Conservation (phyloP, 1,284 basidiomycete genomes). For the Ganoderma meredithae region DNA sequence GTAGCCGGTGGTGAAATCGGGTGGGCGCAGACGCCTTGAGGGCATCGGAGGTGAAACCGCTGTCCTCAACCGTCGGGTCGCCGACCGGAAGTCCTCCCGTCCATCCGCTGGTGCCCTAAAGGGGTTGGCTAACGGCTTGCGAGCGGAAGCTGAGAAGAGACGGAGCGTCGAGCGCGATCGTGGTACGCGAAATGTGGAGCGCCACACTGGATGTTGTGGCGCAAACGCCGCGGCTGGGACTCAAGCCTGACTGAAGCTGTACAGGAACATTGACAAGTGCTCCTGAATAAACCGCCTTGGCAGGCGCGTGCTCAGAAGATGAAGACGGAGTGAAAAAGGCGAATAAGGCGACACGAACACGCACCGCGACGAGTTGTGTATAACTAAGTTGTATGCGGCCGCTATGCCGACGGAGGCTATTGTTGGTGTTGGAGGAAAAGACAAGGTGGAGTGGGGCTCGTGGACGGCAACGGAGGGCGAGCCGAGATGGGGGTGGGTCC, state of each 20-base stretch:
- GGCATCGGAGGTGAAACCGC: neutral
- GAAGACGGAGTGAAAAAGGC: neutral
- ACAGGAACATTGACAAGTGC: neutral
- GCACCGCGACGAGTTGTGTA: neutral
- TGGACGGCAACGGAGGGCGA: neutral
- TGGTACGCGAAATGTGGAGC: neutral
- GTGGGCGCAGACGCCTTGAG: neutral
- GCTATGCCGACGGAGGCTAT: slow-evolving; percentile 4
- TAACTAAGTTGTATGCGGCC: neutral
- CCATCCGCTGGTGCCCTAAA: neutral
- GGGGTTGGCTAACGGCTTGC: neutral
- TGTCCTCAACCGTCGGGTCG: neutral
- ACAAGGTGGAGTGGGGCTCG: neutral
- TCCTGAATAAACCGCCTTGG: neutral
- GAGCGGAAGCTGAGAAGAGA: slow-evolving; percentile 5
- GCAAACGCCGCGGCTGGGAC: neutral
- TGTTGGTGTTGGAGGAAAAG: slow-evolving; percentile 3
- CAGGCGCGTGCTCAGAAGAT: neutral
- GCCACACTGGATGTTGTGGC: neutral
- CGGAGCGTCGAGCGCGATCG: neutral
- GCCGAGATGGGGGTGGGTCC: neutral
- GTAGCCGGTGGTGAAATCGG: neutral
- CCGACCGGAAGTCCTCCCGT: neutral
- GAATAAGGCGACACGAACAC: neutral
- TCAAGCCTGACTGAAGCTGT: neutral